A percentile compares a stretch with the other conserved stretches of the same genome.
These are phyloP conservation scores for Breviolum minutum DNA, from an alignment of 73 alveolate species.

Conservation along the genomic window DNA sequence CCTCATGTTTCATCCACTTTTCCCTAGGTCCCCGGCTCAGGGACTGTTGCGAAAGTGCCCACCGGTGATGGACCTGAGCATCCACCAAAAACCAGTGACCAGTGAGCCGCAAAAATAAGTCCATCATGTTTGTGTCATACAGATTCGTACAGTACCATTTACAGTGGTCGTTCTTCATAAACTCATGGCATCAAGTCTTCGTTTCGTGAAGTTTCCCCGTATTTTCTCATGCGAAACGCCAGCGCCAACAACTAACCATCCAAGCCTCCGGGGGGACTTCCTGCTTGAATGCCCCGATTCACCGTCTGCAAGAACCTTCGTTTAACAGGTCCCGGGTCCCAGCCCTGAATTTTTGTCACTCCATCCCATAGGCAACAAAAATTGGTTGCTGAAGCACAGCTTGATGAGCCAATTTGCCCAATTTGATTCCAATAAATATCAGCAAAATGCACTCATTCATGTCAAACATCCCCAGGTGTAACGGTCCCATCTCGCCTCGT, in stretches of 20 bases:
- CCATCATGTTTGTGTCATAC: background rate
- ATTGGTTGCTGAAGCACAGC: background rate
- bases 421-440: background rate
- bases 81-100: background rate
- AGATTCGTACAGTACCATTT: background rate
- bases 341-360: background rate
- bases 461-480: background rate
- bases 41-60: background rate
- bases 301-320: slow-evolving; percentile 1
- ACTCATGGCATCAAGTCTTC: background rate
- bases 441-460: too few relatives aligned
- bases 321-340: background rate
- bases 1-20: background rate
- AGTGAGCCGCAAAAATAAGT: background rate
- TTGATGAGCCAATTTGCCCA: background rate
- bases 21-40: background rate
- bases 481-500: background rate
- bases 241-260: background rate
- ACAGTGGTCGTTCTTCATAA: background rate
- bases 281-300: slow-evolving; percentile 30
- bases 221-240: background rate
- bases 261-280: slow-evolving; percentile 9
- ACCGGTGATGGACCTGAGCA: slow-evolving; percentile 18
- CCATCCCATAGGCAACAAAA: background rate
- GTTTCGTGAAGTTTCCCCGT: background rate